A percentile compares a stretch with the other conserved stretches of the same genome.
These are phyloP conservation scores for Leishmania martiniquensis DNA, from an alignment of 208 protist genomes.

Conservation along the genomic window DNA sequence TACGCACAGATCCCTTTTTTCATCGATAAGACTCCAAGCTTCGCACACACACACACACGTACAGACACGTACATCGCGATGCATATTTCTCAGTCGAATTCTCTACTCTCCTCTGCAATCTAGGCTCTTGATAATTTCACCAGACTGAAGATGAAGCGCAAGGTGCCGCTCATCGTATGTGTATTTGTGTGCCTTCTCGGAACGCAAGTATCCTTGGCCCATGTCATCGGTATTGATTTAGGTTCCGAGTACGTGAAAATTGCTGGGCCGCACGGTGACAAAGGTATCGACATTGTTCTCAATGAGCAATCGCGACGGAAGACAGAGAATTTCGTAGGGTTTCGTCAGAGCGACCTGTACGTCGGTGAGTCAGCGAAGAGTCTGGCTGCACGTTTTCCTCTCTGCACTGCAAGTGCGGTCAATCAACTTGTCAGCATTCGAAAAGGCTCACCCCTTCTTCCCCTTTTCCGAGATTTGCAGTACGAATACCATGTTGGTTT, in stretches of 20 bases:
- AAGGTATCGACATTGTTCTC: conserved; percentile 92
- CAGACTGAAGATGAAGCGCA: neutral
- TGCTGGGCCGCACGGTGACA: conserved; percentile 65
- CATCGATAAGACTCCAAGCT: neutral
- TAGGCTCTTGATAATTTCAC: neutral
- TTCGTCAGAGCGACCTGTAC: conserved; percentile 88
- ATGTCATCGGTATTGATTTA: conserved; percentile 89
- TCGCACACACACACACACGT: neutral
- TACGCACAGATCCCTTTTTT: neutral
- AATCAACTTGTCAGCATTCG: conserved; percentile 72
- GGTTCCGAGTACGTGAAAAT: conserved; percentile 89
- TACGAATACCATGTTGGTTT: conserved; percentile 60
- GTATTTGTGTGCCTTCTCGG: conserved; percentile 14
- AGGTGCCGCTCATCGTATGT: neutral
- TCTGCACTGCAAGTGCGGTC: conserved; percentile 61
- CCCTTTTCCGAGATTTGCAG: conserved; percentile 29
- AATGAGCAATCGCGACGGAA: conserved; percentile 95
- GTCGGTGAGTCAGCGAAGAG: conserved; percentile 88
- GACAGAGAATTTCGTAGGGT: conserved; percentile 91
- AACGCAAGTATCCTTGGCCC: conserved; percentile 16
- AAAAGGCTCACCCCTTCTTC: conserved; percentile 42
- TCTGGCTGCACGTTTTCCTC: conserved; percentile 89
- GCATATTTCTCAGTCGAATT: neutral
- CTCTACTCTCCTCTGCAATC: neutral
- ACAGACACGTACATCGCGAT: too few species aligned